Evolutionary conservation across 192 early-diverging fungal genomes (phyloP), one percentile per base, ranked within the genome.

Genomic region (Chytriomyces sp.): DNA sequence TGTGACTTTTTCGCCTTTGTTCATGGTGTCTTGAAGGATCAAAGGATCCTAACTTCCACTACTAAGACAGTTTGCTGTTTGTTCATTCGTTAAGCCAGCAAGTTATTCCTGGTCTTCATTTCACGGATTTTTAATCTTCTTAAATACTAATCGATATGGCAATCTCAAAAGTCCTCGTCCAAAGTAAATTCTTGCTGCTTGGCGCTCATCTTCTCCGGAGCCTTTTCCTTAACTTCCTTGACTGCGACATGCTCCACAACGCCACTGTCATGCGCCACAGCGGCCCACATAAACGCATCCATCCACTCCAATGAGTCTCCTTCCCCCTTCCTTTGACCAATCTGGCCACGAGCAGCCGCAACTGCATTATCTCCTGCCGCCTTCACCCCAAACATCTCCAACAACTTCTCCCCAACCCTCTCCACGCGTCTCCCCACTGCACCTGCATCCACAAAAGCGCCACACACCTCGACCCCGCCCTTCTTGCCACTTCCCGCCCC

Each of bases 271-370:
- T 26, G 5, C 56, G 59, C 5, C 14, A 66, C 54, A 68, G 44
- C 30, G 1, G 39, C 49, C 44, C 66, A 68, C 22, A 68, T 19
- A 31, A 68, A 14, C 19, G 19, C 10, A 28, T 68, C 66, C 49
- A 68, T 68, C 66, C 66, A 68, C 52, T 68, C 52, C 66, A 68
- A 36, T 4, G 28, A 22, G 38, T 68, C 66, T 6, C n/a, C 33
- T 38, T 37, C 31, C 7, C 12, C 12, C 8, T n/a, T 28, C 34
- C 33, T 55, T 49, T 12, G 22, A 49, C 44, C 44, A 49, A 49
- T 49, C n/a, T n/a, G n/a, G n/a, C n/a, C n/a, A 0, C 0, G 25
- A 22, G 17, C 39, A 25, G 22, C 54, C 26, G 5, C 8, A 44
- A 64, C n/a, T 17, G 19, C 17, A 17, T 7, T 34, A 36, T 14